A percentile compares a stretch with the other conserved stretches of the same genome.
Evolutionary conservation across 106 monocot genomes (phyloP).

Genomic region (Xerophyta viscosa): DNA sequence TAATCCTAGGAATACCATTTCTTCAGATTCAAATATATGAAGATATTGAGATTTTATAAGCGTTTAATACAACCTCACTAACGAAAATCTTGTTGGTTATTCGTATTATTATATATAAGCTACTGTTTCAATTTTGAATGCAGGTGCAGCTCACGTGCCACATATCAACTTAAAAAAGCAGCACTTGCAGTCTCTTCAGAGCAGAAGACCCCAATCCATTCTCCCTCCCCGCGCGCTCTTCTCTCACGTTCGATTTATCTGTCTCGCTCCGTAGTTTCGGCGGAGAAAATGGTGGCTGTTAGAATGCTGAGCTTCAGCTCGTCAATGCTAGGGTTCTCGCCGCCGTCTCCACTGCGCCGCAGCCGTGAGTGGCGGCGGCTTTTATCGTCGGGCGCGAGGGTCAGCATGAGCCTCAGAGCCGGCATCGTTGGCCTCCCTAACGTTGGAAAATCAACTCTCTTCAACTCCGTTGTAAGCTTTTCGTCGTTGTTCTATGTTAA

Average conservation of each 20-base stretch:
- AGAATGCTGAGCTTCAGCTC: conserved; percentile 27
- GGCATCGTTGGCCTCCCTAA: conserved; percentile 97
- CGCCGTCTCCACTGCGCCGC: conserved; percentile 15
- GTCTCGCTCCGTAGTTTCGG: not conserved
- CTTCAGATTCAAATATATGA: no score
- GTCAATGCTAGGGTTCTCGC: conserved; percentile 5
- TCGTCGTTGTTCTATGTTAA: no score
- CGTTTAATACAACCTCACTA: no score
- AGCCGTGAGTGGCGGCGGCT: conserved; percentile 40
- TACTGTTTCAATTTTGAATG: no score
- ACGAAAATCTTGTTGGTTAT: no score
- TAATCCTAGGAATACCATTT: no score
- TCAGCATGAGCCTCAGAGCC: conserved; percentile 92
- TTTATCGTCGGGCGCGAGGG: conserved; percentile 44
- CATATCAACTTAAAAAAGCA: not conserved
- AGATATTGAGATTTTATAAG: no score
- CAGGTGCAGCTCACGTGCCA: not conserved
- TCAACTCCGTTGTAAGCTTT: conserved; percentile 81
- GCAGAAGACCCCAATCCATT: not conserved
- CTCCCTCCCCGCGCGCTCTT: not conserved
- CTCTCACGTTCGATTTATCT: not conserved
- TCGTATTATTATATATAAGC: no score
- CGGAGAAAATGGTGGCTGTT: conserved; percentile 12
- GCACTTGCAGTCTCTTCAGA: not conserved
- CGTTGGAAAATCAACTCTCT: conserved; percentile 94